A percentile compares a stretch with the other conserved stretches of the same genome.
phyloP scores from a whole-genome alignment of 176 grass and related monocot species.

The Saccharum spontaneum region DNA sequence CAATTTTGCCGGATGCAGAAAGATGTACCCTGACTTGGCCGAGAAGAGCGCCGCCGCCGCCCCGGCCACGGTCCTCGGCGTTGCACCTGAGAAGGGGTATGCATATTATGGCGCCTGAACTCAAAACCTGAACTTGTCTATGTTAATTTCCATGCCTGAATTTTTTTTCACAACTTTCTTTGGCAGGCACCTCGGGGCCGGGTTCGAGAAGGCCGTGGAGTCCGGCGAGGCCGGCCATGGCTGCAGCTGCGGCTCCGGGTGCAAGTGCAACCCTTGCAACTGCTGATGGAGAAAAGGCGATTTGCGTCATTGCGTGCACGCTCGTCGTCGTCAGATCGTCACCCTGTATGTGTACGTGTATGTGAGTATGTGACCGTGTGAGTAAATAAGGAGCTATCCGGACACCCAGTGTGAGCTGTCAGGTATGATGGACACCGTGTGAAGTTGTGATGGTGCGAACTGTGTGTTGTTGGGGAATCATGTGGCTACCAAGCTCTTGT shows the following conservation, averaged over 20 bases:
- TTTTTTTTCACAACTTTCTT: not conserved
- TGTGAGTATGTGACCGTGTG: too few relatives aligned
- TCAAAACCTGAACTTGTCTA: not conserved
- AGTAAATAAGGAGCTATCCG: too few relatives aligned
- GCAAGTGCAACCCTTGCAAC: slow-evolving; percentile 44
- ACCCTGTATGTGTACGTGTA: too few relatives aligned
- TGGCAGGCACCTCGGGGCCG: not conserved
- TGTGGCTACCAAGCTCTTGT: not conserved
- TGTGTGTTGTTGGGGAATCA: not conserved
- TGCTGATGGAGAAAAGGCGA: slow-evolving; percentile 8
- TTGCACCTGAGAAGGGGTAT: too few relatives aligned
- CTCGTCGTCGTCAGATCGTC: not conserved
- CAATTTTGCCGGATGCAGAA: not conserved
- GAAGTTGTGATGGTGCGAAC: not conserved
- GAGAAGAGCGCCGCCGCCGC: slow-evolving; percentile 11
- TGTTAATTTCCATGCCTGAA: not conserved
- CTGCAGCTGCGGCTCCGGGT: slow-evolving; percentile 39
- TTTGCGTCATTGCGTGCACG: not conserved
- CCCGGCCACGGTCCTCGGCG: too few relatives aligned
- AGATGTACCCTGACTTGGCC: slow-evolving; percentile 31
- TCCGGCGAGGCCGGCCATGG: slow-evolving; percentile 11
- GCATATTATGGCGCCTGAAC: too few relatives aligned
- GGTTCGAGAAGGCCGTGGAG: not conserved
- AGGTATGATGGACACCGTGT: not conserved
- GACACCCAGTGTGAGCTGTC: too few relatives aligned